These are phyloP conservation scores for Termitomyces sp. DNA, from an alignment of 768 basidiomycete genomes.

Conservation along the genomic window DNA sequence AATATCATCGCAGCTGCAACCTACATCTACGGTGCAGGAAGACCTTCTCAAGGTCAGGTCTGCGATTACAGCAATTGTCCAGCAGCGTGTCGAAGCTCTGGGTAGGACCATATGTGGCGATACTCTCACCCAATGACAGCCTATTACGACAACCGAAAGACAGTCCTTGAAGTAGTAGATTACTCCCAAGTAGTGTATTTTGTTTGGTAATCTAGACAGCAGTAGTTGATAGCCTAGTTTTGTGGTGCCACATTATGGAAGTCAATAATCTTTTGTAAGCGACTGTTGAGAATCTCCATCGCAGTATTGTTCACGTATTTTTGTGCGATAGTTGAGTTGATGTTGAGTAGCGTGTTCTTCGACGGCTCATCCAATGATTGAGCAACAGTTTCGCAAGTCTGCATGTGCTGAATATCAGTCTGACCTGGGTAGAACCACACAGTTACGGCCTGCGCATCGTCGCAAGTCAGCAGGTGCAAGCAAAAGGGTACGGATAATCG, in stretches of 20 bases:
- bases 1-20: neutral
- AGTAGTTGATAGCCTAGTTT: neutral
- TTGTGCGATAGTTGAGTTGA: neutral
- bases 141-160: no score
- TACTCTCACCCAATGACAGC: slow-evolving; percentile 15
- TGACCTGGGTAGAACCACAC: slow-evolving; percentile 35
- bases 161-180: slow-evolving; percentile 2
- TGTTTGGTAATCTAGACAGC: neutral
- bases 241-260: slow-evolving; percentile 9
- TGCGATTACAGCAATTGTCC: slow-evolving; percentile 49
- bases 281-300: slow-evolving; percentile 11
- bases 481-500: neutral
- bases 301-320: neutral
- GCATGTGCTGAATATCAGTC: slow-evolving; percentile 23
- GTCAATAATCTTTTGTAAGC: slow-evolving; percentile 14
- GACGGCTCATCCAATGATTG: slow-evolving; percentile 7
- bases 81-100: slow-evolving; percentile 46
- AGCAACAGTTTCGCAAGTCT: slow-evolving; percentile 18
- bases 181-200: slow-evolving; percentile 3
- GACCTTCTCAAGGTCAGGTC: slow-evolving; percentile 40
- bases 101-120: slow-evolving; percentile 46
- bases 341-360: slow-evolving; percentile 2
- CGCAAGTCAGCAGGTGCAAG: neutral
- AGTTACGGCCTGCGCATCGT: slow-evolving; percentile 16
- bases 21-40: slow-evolving; percentile 5